Evolutionary conservation across 305 asterid species (phyloP).

Genomic region (Fraxinus baroniana): DNA sequence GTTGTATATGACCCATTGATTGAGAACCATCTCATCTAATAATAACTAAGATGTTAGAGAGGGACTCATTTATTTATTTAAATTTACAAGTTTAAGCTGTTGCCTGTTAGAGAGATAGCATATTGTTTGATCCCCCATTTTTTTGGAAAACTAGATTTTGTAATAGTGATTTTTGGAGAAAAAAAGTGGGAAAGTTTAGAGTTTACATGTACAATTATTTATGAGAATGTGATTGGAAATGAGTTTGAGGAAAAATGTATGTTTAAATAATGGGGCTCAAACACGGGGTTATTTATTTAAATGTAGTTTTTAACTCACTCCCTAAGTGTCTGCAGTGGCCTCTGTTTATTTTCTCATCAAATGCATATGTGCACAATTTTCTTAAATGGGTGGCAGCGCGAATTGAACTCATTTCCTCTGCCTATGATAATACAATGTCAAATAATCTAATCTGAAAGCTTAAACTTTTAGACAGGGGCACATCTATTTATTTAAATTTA

Average conservation of each 20-base stretch:
- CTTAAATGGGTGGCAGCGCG: background rate
- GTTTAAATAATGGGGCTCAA: background rate
- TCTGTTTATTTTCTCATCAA: background rate
- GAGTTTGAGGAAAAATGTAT: background rate
- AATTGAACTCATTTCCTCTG: background rate
- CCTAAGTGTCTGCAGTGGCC: background rate
- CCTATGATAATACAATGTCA: background rate
- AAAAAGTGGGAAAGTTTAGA: background rate
- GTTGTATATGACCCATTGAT: background rate
- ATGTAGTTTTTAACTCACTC: background rate
- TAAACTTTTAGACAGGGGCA: background rate
- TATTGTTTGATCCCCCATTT: background rate
- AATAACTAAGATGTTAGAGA: background rate
- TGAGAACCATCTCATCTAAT: background rate
- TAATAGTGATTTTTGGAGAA: background rate
- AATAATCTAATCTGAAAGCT: background rate
- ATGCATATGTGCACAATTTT: background rate
- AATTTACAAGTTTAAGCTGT: background rate
- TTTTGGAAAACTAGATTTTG: background rate
- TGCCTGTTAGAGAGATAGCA: background rate
- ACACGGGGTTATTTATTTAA: background rate
- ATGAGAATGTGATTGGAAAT: background rate
- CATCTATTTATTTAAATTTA: background rate
- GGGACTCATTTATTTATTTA: background rate
- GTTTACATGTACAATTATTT: background rate